Evolutionary conservation across 225 moss, liverwort and hornwort genomes (phyloP).

Genomic region (Pleurozium schreberi): DNA sequence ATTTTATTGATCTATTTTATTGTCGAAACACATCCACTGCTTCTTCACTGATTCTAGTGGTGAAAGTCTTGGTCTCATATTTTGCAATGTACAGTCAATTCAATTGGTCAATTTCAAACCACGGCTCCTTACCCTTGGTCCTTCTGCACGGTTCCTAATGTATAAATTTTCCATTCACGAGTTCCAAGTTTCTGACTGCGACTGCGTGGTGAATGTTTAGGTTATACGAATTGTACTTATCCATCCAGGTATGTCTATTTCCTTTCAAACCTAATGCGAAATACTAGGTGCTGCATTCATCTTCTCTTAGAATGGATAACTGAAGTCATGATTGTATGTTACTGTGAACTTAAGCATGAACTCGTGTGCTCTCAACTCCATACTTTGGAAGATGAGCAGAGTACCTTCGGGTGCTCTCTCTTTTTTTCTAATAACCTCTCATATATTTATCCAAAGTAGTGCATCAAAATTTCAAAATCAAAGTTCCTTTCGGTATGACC

Average conservation of each 20-base stretch:
- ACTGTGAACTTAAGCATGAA: too few species aligned
- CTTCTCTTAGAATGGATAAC: neutral
- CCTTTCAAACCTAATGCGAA: neutral
- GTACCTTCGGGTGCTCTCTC: too few species aligned
- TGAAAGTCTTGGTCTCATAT: neutral
- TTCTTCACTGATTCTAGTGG: neutral
- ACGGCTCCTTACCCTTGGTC: too few species aligned
- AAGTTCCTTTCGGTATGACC: neutral
- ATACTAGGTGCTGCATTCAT: neutral
- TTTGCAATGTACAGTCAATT: neutral
- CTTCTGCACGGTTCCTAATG: neutral
- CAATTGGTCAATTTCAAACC: neutral
- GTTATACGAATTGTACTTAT: conserved; percentile 16
- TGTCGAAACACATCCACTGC: too few species aligned
- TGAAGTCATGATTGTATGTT: too few species aligned
- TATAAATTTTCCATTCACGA: neutral
- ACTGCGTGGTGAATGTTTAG: neutral
- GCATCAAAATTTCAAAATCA: neutral
- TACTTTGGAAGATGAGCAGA: neutral
- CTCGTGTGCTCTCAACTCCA: too few species aligned
- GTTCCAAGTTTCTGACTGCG: neutral
- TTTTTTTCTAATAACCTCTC: neutral
- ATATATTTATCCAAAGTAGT: too few species aligned
- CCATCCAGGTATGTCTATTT: conserved; percentile 7
- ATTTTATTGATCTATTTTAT: too few species aligned